phyloP scores from a whole-genome alignment of 2,329 filamentous ascomycete genomes.

The Monosporascus sp. region DNA sequence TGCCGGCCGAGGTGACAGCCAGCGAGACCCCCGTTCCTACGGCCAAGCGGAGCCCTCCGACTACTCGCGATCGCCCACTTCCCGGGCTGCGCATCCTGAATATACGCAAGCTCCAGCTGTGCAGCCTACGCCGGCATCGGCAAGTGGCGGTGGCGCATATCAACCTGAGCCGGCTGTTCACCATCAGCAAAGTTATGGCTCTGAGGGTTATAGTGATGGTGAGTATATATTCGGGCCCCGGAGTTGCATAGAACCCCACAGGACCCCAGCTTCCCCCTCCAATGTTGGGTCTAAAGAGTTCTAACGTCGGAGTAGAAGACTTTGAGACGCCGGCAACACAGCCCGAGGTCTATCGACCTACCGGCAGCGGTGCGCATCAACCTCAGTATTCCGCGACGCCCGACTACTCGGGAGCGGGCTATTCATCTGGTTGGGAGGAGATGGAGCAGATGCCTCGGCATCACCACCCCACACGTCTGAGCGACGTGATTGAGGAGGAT shows the following conservation, averaged over 20 bases:
- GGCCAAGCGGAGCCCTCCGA: slow-evolving; percentile 27
- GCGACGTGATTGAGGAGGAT: slow-evolving; percentile 82
- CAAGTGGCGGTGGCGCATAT: slow-evolving; percentile 32
- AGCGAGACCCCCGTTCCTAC: slow-evolving; percentile 33
- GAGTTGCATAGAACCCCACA: slow-evolving; percentile 54
- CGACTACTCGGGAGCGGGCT: slow-evolving; percentile 64
- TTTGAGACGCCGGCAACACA: slow-evolving; percentile 50
- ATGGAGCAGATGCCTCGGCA: slow-evolving; percentile 58
- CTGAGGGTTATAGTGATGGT: slow-evolving; percentile 63
- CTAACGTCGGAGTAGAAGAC: slow-evolving; percentile 51
- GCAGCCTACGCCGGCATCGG: slow-evolving; percentile 35
- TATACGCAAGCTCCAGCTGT: slow-evolving; percentile 38
- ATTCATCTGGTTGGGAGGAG: slow-evolving; percentile 67
- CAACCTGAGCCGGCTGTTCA: slow-evolving; percentile 36
- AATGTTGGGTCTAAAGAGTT: slow-evolving; percentile 40
- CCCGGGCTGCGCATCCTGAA: slow-evolving; percentile 29
- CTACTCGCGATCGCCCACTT: slow-evolving; percentile 21
- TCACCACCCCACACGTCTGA: slow-evolving; percentile 82
- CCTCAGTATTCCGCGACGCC: slow-evolving; percentile 34
- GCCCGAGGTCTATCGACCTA: slow-evolving; percentile 26
- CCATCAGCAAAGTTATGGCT: slow-evolving; percentile 46
- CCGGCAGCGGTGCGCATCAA: slow-evolving; percentile 18
- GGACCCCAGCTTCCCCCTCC: slow-evolving; percentile 55
- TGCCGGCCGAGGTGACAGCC: slow-evolving; percentile 48
- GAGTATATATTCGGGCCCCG: slow-evolving; percentile 62